Evolutionary conservation across 345 rosid genomes (phyloP), one percentile per base, ranked within the genome.

Genomic region (Noccaea caerulescens): DNA sequence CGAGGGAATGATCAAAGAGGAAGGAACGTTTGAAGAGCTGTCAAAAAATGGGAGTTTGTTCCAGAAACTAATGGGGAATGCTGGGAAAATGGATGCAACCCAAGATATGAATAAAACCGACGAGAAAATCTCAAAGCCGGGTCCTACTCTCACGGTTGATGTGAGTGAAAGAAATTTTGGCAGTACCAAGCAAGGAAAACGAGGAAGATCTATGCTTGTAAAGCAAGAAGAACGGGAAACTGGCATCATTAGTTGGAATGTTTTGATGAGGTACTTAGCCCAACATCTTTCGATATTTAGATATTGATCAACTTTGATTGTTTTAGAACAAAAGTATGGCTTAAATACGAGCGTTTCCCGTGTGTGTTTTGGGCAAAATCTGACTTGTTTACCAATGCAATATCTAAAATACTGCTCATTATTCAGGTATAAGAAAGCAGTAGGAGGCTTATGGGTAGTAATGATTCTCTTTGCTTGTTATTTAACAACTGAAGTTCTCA

Each of bases 221-320:
- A 94, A 88, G 84, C 90, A 85, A 79, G 99, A 94, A 84, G 99
- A 91, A 57, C 85, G 96, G 39, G 99, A 94, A 84, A 91, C 86
- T n/a, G 97, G 99, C 76, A 86, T 88, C 50, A 72, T 91, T 72
- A 88, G 90, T 78, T 86, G 90, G 96, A 82, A 81, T 38, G 97
- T 94, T 77, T 76, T 94, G 81, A 78, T 50, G 73, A 89, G 99
- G 96, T 93, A 75, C 41, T 25, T 73, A 58, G 30, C 53, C 49
- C 14, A 69, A 11, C 13, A 46, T 45, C 37, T 36, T 14, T 43
- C 32, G 41, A 27, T 7, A 32, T 33, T 8, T 51, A 27, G 49
- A 12, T 25, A 2, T 3, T 43, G 11, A 42, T 38, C 49, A 49
- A 49, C n/a, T 41, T 41, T 41, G 45, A 10, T 11, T 11, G 45